Base-by-base conservation (phyloP, 2,329 filamentous ascomycete species). In the Epichloe elymi region DNA sequence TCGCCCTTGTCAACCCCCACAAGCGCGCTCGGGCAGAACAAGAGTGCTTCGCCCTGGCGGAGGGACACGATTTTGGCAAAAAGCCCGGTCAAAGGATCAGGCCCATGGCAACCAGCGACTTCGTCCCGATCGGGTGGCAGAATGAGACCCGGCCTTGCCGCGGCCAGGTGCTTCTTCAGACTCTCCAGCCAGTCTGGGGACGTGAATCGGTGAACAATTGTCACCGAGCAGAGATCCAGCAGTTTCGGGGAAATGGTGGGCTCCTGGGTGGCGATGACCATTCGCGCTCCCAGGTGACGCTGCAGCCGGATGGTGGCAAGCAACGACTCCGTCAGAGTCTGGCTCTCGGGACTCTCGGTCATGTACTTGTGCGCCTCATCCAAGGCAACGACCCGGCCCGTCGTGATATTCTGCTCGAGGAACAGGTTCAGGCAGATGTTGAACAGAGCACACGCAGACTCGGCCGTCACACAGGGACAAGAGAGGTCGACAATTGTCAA, bases 331-430 rank as follows among this genome's bases (percentile, higher is more conserved):
- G 83, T 88, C 30, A 90, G 71, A 0, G 68, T 68, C 2, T 67
- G 62, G 1, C 78, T 76, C 40, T 82, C 79, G 0, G 71, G 63
- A 0, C 75, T 74, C 7, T 59, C 55, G 12, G 73, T 76, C 74
- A 88, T 80, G 61, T 82, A 88, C 67, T 89, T 89, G 61, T 93
- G 86, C 0, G 86, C 86, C 61, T 91, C 85, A 55, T 91, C 86
- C 0, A 90, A 69, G 0, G 83, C 84, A 14, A 90, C 66, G 38
- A 89, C 70, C 4, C 80, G 74, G 0, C 83, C 79, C 0, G 73
- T 59, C 0, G 50, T 33, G 6, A 35, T 26, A 3, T 53, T 44
- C 45, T 78, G 70, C 52, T 83, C 76, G 0, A 87, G 64, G 59
- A 87, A 88, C 0, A 86, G 66, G 2, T 73, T 73, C 1, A 91